Evolutionary conservation across 257 asterid genomes (phyloP).

Genomic region (Linaria vulgaris): DNA sequence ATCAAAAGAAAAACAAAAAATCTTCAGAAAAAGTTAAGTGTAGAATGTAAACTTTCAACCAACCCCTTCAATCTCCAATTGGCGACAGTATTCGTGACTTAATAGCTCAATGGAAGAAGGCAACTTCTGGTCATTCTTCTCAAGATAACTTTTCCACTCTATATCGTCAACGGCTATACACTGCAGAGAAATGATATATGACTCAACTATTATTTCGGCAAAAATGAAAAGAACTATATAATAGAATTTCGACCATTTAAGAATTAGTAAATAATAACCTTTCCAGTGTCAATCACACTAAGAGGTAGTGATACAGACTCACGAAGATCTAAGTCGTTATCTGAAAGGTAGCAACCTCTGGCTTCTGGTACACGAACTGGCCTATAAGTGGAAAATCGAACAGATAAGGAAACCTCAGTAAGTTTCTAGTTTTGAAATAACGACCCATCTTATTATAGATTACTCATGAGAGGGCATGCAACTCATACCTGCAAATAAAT

Average conservation of each 20-base stretch:
- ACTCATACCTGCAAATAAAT: conserved; percentile 66
- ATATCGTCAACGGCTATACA: conserved; percentile 35
- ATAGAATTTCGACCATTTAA: conserved; percentile 8
- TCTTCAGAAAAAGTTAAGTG: conserved; percentile 1
- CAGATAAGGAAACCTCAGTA: background rate
- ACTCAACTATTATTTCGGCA: conserved; percentile 10
- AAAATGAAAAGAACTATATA: conserved; percentile 1
- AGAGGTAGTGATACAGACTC: conserved; percentile 55
- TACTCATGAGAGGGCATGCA: background rate
- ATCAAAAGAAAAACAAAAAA: background rate
- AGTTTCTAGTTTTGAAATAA: background rate
- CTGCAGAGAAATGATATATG: conserved; percentile 37
- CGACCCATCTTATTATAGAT: background rate
- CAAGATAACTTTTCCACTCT: conserved; percentile 50
- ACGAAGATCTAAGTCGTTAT: conserved; percentile 34
- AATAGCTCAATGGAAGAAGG: conserved; percentile 55
- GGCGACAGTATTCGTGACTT: conserved; percentile 28
- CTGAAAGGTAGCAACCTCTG: conserved; percentile 46
- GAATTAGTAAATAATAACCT: conserved; percentile 39
- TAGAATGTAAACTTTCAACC: conserved; percentile 22
- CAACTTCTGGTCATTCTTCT: conserved; percentile 31
- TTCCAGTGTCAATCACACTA: conserved; percentile 56
- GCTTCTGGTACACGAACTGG: conserved; percentile 51
- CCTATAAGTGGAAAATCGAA: conserved; percentile 32
- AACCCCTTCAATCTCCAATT: conserved; percentile 64